Conservation (phyloP, 148 eudicot genomes). For the Vaccinium corymbosum region DNA sequence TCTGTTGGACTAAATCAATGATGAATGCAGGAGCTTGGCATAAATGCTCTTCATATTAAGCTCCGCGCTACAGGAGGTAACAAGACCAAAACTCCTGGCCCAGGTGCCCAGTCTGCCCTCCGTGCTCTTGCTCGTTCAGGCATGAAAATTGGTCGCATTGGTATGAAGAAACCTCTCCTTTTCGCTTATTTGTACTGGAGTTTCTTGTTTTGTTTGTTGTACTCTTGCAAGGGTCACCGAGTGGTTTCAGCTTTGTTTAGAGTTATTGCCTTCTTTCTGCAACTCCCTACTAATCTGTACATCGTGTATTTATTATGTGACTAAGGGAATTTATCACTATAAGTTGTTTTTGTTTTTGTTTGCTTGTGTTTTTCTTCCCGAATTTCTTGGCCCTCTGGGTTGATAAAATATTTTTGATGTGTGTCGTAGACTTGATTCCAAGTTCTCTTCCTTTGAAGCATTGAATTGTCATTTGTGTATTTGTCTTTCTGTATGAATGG, state of each 20-base stretch:
- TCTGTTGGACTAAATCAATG: background rate
- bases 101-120: slow-evolving; percentile 25
- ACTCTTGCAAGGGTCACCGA: background rate
- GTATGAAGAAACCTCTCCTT: slow-evolving; percentile 2
- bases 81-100: slow-evolving; percentile 22
- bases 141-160: slow-evolving; percentile 22
- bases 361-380: background rate
- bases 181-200: background rate
- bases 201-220: background rate
- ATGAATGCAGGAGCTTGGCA: slow-evolving; percentile 18
- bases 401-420: background rate
- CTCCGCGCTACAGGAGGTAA: slow-evolving; percentile 24
- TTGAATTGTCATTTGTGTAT: background rate
- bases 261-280: background rate
- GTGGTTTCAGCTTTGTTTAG: background rate
- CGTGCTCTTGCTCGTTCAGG: slow-evolving; percentile 24
- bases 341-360: background rate
- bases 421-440: background rate
- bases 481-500: background rate
- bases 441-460: background rate
- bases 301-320: background rate
- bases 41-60: slow-evolving; percentile 23
- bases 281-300: background rate
- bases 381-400: background rate
- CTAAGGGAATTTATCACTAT: no score